phyloP scores from a whole-genome alignment of 331 rosid species.

The Dryas integrifolia region DNA sequence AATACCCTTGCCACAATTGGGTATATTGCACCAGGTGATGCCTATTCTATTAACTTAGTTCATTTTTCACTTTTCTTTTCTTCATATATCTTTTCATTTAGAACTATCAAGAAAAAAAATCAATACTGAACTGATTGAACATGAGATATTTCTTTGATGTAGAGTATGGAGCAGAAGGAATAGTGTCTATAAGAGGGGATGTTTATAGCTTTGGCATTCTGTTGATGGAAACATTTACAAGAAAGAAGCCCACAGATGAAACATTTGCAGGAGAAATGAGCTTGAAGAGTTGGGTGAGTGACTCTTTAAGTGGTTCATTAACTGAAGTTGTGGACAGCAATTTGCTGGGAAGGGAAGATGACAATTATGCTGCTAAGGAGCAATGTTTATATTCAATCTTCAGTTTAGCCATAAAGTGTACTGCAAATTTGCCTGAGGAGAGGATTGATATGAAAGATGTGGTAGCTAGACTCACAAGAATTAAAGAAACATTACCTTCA shows the following conservation, averaged over 20 bases:
- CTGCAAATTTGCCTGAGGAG: slow-evolving; percentile 18
- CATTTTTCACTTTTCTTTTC: too few relatives aligned
- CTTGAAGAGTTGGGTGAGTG: slow-evolving; percentile 34
- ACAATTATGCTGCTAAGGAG: background rate
- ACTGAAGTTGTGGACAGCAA: slow-evolving; percentile 23
- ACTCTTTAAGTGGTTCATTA: slow-evolving; percentile 22
- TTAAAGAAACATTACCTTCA: background rate
- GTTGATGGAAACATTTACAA: slow-evolving; percentile 45
- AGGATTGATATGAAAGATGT: slow-evolving; percentile 19
- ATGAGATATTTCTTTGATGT: background rate
- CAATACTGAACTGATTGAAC: too few relatives aligned
- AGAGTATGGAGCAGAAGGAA: slow-evolving; percentile 38
- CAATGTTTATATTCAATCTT: slow-evolving; percentile 23
- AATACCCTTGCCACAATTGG: slow-evolving; percentile 46
- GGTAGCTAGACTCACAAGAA: background rate
- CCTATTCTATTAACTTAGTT: too few relatives aligned
- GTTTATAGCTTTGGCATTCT: slow-evolving; percentile 45
- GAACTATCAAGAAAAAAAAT: too few relatives aligned
- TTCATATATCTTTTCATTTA: too few relatives aligned
- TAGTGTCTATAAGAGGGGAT: slow-evolving; percentile 41
- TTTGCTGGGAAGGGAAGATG: slow-evolving; percentile 17
- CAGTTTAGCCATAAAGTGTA: slow-evolving; percentile 29
- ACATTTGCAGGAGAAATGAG: slow-evolving; percentile 30
- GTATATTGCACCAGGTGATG: slow-evolving; percentile 37
- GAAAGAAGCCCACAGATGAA: slow-evolving; percentile 42